Conservation (phyloP, 176 grass and related monocot species). For the bread wheat (Triticum aestivum) region IWGSC_CS_RefSeq_v2.1 NC_057807.1:297923564-297924063, state of each 20-base stretch:
- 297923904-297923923: constrained; percentile 48
- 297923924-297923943: constrained; percentile 27
- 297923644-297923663: not conserved
- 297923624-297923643: not conserved
- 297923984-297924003: not conserved
- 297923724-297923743: constrained; percentile 71
- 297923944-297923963: constrained; percentile 10
- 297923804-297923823: constrained; percentile 71
- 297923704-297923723: not conserved
- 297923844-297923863: constrained; percentile 53
- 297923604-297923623: not conserved
- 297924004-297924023: constrained; percentile 25
- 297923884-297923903: constrained; percentile 59
- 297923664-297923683: constrained; percentile 8
- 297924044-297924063: constrained; percentile 35
- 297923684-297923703: not conserved
- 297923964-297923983: not conserved
- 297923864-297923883: not conserved
- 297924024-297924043: constrained; percentile 39
- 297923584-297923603: not conserved
- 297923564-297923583: not conserved
- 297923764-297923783: constrained; percentile 67
- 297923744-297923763: constrained; percentile 72
- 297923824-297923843: constrained; percentile 63
- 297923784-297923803: constrained; percentile 62